Base-by-base conservation (phyloP, 2,329 filamentous ascomycete species). In the Fusarium illudens region DNA sequence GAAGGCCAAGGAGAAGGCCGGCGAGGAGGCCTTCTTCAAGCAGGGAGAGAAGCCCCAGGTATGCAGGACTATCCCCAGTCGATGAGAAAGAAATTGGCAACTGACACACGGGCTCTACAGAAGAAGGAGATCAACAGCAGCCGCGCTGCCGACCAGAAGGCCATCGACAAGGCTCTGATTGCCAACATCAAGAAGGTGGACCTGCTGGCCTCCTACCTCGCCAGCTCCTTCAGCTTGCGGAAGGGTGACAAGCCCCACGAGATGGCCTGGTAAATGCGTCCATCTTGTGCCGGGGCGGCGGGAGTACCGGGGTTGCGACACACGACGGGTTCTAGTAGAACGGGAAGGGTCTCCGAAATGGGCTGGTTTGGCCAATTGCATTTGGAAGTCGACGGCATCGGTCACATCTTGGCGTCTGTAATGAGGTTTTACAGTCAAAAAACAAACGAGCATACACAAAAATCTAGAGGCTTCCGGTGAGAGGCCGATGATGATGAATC, bases 231-330 rank as follows among this genome's bases (percentile, higher is more conserved):
- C 92, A 96, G 92, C 90, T 91, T 99, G 85, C 92, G 95, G 87
- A 97, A 94, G 89, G 96, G 96, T 81, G 95, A 99, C 89, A 94
- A 95, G 91, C 96, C 96, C 86, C 96, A 99, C 87, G 93, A 97
- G 90, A 98, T 99, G 96, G 92, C 93, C 86, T 99, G 95, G 90
- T 99, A 97, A 86, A 89, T 70, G 73, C 71, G 68, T 44, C 73
- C 75, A 75, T 70, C 65, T 69, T 74, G 63, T 62, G 67, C 67
- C 68, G 70, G 73, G 68, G 70, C 70, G 70, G 67, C 66, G 68
- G 68, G 68, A 71, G 65, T 70, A 73, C 66, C 64, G 64, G 72
- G 73, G 66, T 74, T 73, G 71, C 73, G 77, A 78, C 68, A 75
- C 65, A 62, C 29, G 30, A 77, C 71, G 73, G 78, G 80, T 82